Evolutionary conservation across 805 yeast genomes (phyloP).

Genomic region (Metschnikowia picachoensis): DNA sequence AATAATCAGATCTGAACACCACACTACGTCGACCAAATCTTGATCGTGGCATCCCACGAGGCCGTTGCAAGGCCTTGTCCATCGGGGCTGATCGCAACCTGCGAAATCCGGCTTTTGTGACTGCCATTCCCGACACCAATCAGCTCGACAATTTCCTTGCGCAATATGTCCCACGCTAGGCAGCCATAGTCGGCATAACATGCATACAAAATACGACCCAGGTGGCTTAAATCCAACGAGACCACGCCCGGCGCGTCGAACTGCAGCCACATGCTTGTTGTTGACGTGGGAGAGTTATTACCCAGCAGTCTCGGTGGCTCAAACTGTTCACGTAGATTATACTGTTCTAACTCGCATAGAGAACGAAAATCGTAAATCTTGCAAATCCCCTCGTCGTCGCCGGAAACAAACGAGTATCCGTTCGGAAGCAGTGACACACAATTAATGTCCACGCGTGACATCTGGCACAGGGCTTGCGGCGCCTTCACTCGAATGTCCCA

Average conservation of each 20-base stretch:
- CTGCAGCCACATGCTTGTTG: constrained; percentile 18
- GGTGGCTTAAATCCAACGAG: constrained; percentile 65
- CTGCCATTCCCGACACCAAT: constrained; percentile 46
- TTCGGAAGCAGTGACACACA: constrained; percentile 59
- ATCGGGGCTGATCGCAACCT: constrained; percentile 64
- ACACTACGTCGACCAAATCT: constrained; percentile 48
- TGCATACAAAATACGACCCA: constrained; percentile 71
- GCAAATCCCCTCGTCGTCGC: constrained; percentile 74
- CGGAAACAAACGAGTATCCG: constrained; percentile 66
- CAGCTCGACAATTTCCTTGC: constrained; percentile 59
- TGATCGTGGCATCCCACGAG: constrained; percentile 75
- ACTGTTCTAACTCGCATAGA: constrained; percentile 62
- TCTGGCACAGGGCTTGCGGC: constrained; percentile 47
- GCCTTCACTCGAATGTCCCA: constrained; percentile 54
- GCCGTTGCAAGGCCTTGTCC: constrained; percentile 76
- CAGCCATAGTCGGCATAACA: constrained; percentile 77
- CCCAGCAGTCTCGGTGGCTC: constrained; percentile 9
- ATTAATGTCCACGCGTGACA: constrained; percentile 63
- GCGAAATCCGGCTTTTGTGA: constrained; percentile 58
- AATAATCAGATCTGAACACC: too few species aligned
- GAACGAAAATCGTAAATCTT: constrained; percentile 72
- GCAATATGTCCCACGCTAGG: constrained; percentile 72
- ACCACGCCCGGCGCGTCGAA: constrained; percentile 66
- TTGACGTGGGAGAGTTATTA: constrained; percentile 9
- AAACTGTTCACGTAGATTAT: constrained; percentile 27